These are phyloP conservation scores for Boletellus ananiceps DNA, from an alignment of 768 basidiomycete genomes.

Conservation along the genomic window DNA sequence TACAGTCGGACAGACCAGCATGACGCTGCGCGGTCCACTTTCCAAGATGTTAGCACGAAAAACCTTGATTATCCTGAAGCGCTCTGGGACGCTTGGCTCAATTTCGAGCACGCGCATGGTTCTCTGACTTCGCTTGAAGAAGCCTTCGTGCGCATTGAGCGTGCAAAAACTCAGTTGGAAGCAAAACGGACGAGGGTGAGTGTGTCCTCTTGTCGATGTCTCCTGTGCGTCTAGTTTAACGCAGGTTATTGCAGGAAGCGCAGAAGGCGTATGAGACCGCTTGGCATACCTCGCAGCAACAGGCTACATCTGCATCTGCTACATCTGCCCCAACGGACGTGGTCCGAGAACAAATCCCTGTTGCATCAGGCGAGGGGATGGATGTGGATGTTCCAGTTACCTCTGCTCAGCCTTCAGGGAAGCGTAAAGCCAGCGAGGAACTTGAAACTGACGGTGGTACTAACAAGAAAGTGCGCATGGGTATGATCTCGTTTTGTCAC, in stretches of 20 bases:
- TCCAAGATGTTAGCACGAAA: slow-evolving; percentile 60
- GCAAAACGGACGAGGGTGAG: slow-evolving; percentile 58
- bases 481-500: slow-evolving; percentile 35
- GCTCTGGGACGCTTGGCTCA: slow-evolving; percentile 84
- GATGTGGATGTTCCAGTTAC: slow-evolving; percentile 34
- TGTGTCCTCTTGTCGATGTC: background rate
- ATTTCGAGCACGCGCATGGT: slow-evolving; percentile 86
- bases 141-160: slow-evolving; percentile 59
- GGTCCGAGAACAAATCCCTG: background rate
- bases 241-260: slow-evolving; percentile 44
- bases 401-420: slow-evolving; percentile 43
- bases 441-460: slow-evolving; percentile 37
- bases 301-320: slow-evolving; percentile 34
- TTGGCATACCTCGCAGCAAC: slow-evolving; percentile 41
- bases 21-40: slow-evolving; percentile 61
- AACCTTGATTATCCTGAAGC: slow-evolving; percentile 94
- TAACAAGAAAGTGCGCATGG: slow-evolving; percentile 59
- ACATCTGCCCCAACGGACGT: slow-evolving; percentile 13
- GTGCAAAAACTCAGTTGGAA: slow-evolving; percentile 60
- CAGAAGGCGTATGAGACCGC: slow-evolving; percentile 53
- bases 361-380: slow-evolving; percentile 31
- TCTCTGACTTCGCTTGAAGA: slow-evolving; percentile 60
- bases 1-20: slow-evolving; percentile 49
- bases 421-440: slow-evolving; percentile 61
- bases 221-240: background rate